Evolutionary conservation across 345 rosid species (phyloP).

Genomic region (Rubroshorea leprosula): DNA sequence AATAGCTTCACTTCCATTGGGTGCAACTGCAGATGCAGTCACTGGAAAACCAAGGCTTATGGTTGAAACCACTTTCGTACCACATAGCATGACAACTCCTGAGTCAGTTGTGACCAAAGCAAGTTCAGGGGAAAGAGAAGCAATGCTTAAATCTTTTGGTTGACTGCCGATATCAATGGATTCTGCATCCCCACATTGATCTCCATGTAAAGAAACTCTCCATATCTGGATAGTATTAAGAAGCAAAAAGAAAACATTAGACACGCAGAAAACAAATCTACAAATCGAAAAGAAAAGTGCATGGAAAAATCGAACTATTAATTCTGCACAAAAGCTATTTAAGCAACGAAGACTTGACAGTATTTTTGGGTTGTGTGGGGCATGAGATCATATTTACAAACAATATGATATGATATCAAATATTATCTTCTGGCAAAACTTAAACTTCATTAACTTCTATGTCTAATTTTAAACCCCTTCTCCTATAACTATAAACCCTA

Average conservation of each 20-base stretch:
- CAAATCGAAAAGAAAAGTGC: background rate
- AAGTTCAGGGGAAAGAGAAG: slow-evolving; percentile 59
- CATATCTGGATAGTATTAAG: slow-evolving; percentile 42
- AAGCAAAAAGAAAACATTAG: slow-evolving; percentile 4
- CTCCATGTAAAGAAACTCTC: slow-evolving; percentile 65
- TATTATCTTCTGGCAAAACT: too few relatives aligned
- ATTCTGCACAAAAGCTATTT: too few relatives aligned
- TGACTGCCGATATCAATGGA: slow-evolving; percentile 71
- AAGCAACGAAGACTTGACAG: too few relatives aligned
- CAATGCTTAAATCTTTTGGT: slow-evolving; percentile 84
- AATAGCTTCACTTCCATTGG: slow-evolving; percentile 88
- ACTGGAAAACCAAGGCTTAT: slow-evolving; percentile 68
- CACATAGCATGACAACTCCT: slow-evolving; percentile 72
- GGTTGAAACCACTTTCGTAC: slow-evolving; percentile 62
- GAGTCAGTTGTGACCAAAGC: slow-evolving; percentile 66
- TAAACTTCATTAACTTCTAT: too few relatives aligned
- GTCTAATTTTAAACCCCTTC: too few relatives aligned
- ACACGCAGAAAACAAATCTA: background rate
- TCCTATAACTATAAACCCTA: too few relatives aligned
- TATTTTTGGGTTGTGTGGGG: too few relatives aligned
- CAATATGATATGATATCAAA: too few relatives aligned
- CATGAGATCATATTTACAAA: too few relatives aligned
- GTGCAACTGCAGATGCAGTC: slow-evolving; percentile 76
- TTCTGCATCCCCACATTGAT: slow-evolving; percentile 62
- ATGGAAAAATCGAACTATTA: too few relatives aligned